Evolutionary conservation across 345 rosid genomes (phyloP), one percentile per base, ranked within the genome.

Genomic region (Isatis tinctoria): DNA sequence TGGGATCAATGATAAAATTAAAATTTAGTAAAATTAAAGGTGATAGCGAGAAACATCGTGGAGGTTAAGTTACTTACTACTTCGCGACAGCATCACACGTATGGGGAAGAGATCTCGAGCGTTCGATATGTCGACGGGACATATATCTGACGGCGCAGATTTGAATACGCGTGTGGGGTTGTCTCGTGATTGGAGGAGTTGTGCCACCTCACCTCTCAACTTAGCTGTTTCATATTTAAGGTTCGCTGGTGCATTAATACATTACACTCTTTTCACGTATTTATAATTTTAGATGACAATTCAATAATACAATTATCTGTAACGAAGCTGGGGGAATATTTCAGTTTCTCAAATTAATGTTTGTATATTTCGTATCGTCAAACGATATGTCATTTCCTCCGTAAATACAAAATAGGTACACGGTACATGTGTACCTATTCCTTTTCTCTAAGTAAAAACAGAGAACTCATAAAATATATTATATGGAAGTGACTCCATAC

Each of bases 141-240:
- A 24, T 5, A 51, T 2, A 51, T 24, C 57, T 24, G 32, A 51
- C 57, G 57, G 57, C 32, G 32, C 32, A 24, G 57, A 24, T 51
- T 51, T 11, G 12, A 51, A 51, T 12, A 3, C 16, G 57, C 57
- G 57, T 51, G 57, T 24, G 11, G 12, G 32, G 57, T 51, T 24
- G 57, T 24, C 57, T 51, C 32, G 16, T 51, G 58, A 52, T 52
- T 52, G 33, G 58, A 26, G 28, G 58, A 52, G 58, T 52, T 52
- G 58, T 52, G 33, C 58, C 58, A 26, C 58, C 58, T 52, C 14
- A 14, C 37, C 14, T 14, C 37, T 28, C 17, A 52, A 52, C 36
- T 28, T 41, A 41, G 54, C 77, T 73, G 71, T 65, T 65, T 65
- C 65, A 40, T 72, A 6, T 59, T 70, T 24, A 36, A 71, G 60